Evolutionary conservation across 768 basidiomycete species (phyloP).

Genomic region (Pleurotus djamor): DNA sequence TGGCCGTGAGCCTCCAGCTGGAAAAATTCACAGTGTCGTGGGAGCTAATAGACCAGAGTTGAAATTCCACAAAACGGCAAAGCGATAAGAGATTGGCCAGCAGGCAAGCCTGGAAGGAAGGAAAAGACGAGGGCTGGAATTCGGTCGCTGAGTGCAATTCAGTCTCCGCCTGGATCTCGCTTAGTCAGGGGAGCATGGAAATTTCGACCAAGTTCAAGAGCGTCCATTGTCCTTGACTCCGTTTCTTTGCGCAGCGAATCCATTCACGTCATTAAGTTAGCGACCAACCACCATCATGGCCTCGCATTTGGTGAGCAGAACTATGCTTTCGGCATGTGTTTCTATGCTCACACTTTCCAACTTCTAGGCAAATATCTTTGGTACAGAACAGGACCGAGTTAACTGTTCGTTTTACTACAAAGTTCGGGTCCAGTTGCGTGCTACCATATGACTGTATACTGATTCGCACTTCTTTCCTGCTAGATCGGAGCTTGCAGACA

Average conservation of each 20-base stretch:
- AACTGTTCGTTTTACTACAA: slow-evolving; percentile 99
- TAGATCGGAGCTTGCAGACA: slow-evolving; percentile 99
- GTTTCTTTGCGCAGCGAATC: neutral
- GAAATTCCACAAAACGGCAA: no score
- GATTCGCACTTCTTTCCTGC: slow-evolving; percentile 8
- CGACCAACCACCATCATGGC: slow-evolving; percentile 40
- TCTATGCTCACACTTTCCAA: slow-evolving; percentile 5
- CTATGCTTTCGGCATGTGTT: neutral
- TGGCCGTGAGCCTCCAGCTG: no score
- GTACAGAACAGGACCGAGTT: slow-evolving; percentile 92
- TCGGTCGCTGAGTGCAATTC: neutral
- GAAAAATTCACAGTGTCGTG: no score
- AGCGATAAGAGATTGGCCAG: no score
- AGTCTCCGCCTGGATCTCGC: neutral
- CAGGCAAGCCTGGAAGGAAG: no score
- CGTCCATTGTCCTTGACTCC: neutral
- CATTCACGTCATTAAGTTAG: no score
- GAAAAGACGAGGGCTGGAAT: no score
- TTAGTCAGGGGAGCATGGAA: neutral
- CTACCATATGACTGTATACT: neutral
- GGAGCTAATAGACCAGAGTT: no score
- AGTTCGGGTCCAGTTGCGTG: slow-evolving; percentile 35
- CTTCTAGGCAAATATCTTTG: slow-evolving; percentile 88
- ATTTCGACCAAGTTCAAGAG: neutral
- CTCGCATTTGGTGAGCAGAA: slow-evolving; percentile 69